A percentile compares a stretch with the other conserved stretches of the same genome.
Evolutionary conservation across 2,329 filamentous ascomycete genomes (phyloP).

Genomic region (Aciculosporium take): DNA sequence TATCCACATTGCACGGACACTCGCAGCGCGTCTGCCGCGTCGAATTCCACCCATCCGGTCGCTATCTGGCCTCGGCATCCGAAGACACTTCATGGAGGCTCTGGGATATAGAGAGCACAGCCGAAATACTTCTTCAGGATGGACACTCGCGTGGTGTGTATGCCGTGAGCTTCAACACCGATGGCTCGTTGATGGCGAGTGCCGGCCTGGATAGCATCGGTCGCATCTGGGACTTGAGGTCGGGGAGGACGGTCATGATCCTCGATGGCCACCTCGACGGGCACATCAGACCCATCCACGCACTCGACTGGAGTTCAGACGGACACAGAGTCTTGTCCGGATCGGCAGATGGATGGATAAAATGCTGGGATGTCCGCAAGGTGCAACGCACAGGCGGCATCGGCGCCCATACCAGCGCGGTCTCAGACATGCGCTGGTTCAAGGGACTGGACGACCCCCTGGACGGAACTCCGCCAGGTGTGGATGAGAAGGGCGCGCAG

Average conservation of each 20-base stretch:
- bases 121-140: conserved; percentile 78
- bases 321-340: conserved; percentile 87
- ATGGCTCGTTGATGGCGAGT: conserved; percentile 80
- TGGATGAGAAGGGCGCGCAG: conserved; percentile 50
- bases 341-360: conserved; percentile 87
- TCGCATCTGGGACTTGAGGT: conserved; percentile 86
- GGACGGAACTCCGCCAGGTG: conserved; percentile 42
- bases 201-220: conserved; percentile 93
- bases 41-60: conserved; percentile 86
- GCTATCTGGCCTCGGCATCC: conserved; percentile 81
- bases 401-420: conserved; percentile 79
- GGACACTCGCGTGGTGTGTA: conserved; percentile 92
- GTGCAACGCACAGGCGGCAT: conserved; percentile 73
- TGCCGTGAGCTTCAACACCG: conserved; percentile 74
- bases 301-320: conserved; percentile 81
- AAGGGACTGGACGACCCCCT: conserved; percentile 69
- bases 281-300: conserved; percentile 82
- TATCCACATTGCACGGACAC: conserved; percentile 72
- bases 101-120: conserved; percentile 81
- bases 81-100: conserved; percentile 95
- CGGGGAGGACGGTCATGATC: conserved; percentile 89
- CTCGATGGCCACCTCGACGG: conserved; percentile 73
- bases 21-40: conserved; percentile 77
- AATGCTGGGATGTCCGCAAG: conserved; percentile 93
- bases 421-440: conserved; percentile 89